Conservation (phyloP, 257 asterid species). For the Plantago ovata region DNA sequence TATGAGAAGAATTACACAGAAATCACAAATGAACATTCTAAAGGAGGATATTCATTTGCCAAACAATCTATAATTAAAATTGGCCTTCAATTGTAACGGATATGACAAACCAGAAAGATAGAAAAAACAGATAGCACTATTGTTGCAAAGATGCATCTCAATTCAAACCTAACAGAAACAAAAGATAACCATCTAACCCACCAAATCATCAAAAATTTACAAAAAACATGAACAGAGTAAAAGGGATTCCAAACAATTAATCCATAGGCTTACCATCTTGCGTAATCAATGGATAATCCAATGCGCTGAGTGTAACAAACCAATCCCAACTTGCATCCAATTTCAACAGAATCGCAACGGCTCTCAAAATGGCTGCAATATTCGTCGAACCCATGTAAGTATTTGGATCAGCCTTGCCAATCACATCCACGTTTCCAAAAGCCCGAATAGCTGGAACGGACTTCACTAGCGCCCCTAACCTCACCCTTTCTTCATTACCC, state of each 20-base stretch:
- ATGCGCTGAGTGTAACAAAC: constrained; percentile 84
- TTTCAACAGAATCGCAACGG: constrained; percentile 78
- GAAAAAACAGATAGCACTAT: too few species aligned
- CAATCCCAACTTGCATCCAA: constrained; percentile 88
- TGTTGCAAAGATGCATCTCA: too few species aligned
- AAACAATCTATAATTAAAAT: too few species aligned
- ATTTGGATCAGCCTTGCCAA: constrained; percentile 94
- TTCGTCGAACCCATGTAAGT: constrained; percentile 91
- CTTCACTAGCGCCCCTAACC: constrained; percentile 57
- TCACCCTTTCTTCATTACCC: constrained; percentile 63
- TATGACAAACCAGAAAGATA: too few species aligned
- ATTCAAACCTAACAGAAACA: too few species aligned
- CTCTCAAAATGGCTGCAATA: constrained; percentile 79
- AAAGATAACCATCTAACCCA: too few species aligned
- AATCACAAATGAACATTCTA: too few species aligned
- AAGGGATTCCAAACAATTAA: constrained; percentile 9
- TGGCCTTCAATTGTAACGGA: too few species aligned
- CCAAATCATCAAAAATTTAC: not conserved
- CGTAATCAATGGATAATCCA: constrained; percentile 87
- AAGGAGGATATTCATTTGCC: too few species aligned
- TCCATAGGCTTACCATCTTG: constrained; percentile 73
- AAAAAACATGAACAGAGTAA: constrained; percentile 5
- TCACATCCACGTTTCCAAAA: constrained; percentile 90
- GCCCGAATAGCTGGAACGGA: constrained; percentile 74
- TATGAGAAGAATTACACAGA: too few species aligned